Base-by-base conservation (phyloP, 345 rosid genomes). In the Erodium maritimum region DNA sequence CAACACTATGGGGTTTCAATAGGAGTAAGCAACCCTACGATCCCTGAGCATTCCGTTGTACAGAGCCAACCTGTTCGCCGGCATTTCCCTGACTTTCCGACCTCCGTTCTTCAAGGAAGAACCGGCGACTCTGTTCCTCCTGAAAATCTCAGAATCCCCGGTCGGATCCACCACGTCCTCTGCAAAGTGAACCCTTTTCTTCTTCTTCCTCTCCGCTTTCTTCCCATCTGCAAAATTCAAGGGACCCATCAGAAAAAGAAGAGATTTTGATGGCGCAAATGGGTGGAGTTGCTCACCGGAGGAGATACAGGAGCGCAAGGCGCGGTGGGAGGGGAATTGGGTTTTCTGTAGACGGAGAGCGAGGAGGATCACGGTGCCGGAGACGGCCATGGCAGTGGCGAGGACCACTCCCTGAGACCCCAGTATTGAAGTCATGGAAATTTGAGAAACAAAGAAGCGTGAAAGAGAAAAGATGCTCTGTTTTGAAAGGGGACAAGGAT, bases 381-480 rank as follows among this genome's bases (percentile, higher is more conserved):
- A 86, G 61, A 86, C 75, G 8, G 90, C 90, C 90, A 86, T 81
- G 71, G 90, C 90, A 0, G 90, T 83, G 57, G 90, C 94, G 4
- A 86, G 59, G 18, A 76, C 89, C 55, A 73, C 68, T 0, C 82
- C 85, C 22, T 86, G 94, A 25, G 87, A 81, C 61, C 75, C 65
- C 68, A 81, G 64, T 13, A 69, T 65, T 1, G 90, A 67, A 61
- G 82, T 54, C 91, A 84, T 84, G 57, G 23, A 11, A 1, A 11
- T 29, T 6, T 29, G 37, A 29, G 37, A 29, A 29, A n/a, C n/a
- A n/a, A n/a, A n/a, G n/a, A n/a, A n/a, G n/a, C 37, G 9, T 5
- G 5, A 29, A 29, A 29, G 7, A 25, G 9, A 29, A 11, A 29
- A 29, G 37, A 1, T 29, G 37, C 37, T 29, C 37, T 29, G 37